phyloP scores from a whole-genome alignment of 2,329 filamentous ascomycete species.

The Albifimbria verrucaria region DNA sequence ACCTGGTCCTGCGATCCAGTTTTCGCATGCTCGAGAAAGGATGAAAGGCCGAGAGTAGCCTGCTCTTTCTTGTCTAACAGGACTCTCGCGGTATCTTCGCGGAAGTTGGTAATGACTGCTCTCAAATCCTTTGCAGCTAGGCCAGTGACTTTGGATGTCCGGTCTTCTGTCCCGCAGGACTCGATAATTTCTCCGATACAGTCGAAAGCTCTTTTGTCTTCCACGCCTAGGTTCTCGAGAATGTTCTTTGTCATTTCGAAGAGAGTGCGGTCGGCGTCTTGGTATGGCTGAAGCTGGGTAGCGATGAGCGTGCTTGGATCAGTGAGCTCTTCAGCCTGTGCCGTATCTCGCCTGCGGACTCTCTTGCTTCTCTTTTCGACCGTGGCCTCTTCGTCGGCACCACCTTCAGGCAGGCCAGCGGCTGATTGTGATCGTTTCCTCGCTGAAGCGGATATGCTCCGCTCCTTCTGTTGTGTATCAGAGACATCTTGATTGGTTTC shows the following conservation, averaged over 20 bases:
- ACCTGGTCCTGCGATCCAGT: conserved; percentile 47
- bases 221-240: conserved; percentile 51
- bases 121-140: conserved; percentile 48
- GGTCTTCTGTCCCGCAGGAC: conserved; percentile 47
- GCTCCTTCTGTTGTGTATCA: conserved; percentile 28
- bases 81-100: conserved; percentile 50
- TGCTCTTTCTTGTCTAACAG: conserved; percentile 52
- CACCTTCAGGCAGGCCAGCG: conserved; percentile 54
- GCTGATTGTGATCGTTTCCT: conserved; percentile 62
- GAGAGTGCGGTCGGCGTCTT: conserved; percentile 53
- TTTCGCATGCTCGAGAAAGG: conserved; percentile 63
- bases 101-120: conserved; percentile 45
- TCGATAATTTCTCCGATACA: conserved; percentile 49
- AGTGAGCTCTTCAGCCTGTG: conserved; percentile 47
- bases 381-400: conserved; percentile 53
- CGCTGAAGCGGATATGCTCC: conserved; percentile 37
- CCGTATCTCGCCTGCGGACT: conserved; percentile 54
- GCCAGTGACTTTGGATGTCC: conserved; percentile 44
- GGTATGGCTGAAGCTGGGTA: conserved; percentile 53
- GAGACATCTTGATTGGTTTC: conserved; percentile 22
- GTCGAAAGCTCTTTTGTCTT: conserved; percentile 43
- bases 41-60: conserved; percentile 51
- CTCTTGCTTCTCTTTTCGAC: conserved; percentile 64
- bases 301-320: conserved; percentile 52
- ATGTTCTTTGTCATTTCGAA: conserved; percentile 55